Evolutionary conservation across 768 basidiomycete genomes (phyloP).

Genomic region (Mycena pura): DNA sequence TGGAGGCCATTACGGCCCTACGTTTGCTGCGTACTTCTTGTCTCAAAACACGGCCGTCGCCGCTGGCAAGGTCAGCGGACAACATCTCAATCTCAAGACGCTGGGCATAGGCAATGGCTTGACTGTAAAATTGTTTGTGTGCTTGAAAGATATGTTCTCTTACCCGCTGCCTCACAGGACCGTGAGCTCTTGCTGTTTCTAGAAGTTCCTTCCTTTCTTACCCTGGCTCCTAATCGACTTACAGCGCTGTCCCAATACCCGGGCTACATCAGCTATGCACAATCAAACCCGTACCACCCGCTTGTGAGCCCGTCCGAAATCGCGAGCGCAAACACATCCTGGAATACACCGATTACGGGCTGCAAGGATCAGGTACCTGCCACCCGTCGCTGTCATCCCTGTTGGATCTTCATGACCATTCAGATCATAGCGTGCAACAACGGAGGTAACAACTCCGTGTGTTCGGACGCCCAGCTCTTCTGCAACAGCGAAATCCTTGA

Average conservation of each 20-base stretch:
- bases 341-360: conserved; percentile 46
- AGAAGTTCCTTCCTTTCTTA: conserved; percentile 43
- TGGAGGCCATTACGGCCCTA: conserved; percentile 75
- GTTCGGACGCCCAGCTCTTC: conserved; percentile 60
- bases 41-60: conserved; percentile 64
- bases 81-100: conserved; percentile 61
- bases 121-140: conserved; percentile 45
- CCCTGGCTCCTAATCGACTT: conserved; percentile 27
- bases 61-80: conserved; percentile 49
- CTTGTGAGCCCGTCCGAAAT: conserved; percentile 53
- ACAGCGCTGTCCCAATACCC: conserved; percentile 52
- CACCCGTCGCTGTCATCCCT: not conserved
- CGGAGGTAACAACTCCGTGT: conserved; percentile 53
- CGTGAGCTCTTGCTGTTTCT: conserved; percentile 34
- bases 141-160: not conserved
- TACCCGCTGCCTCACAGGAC: conserved; percentile 12
- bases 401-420: not conserved
- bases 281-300: conserved; percentile 61
- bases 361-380: conserved; percentile 54
- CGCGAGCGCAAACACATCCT: conserved; percentile 49
- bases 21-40: conserved; percentile 70
- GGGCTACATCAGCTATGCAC: conserved; percentile 61
- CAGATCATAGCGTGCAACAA: conserved; percentile 63
- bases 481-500: conserved; percentile 64
- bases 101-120: conserved; percentile 71